Percentiles rank a stretch among this genome's conserved stretches.
Conservation (phyloP, 1,284 basidiomycete genomes). For the Ustilago bromivora region DNA sequence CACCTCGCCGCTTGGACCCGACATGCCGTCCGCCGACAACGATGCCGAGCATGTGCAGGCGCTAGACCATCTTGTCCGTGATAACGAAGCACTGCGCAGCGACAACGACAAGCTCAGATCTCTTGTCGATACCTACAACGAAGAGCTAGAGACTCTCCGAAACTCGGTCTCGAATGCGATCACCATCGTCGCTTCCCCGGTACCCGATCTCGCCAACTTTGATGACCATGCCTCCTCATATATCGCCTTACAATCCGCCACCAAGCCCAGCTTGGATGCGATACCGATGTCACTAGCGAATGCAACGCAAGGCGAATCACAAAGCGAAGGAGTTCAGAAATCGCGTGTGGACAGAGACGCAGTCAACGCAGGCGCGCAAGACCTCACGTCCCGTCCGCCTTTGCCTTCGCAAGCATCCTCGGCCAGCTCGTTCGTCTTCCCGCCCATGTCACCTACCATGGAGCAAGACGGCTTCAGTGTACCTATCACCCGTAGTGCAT, state of each 20-base stretch:
- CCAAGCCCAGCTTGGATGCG: neutral
- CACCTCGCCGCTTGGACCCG: slow-evolving; percentile 14
- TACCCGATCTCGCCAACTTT: slow-evolving; percentile 25
- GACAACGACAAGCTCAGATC: slow-evolving; percentile 47
- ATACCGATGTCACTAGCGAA: neutral
- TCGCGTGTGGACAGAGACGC: neutral
- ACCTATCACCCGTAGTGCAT: slow-evolving; percentile 21
- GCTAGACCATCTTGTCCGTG: slow-evolving; percentile 39
- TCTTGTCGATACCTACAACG: slow-evolving; percentile 56
- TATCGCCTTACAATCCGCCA: neutral
- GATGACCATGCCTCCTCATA: slow-evolving; percentile 8
- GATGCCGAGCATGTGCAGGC: slow-evolving; percentile 25
- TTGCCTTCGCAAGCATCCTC: slow-evolving; percentile 16
- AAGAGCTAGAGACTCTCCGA: slow-evolving; percentile 55
- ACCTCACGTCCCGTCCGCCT: neutral
- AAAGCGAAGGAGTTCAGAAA: neutral
- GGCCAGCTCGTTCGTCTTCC: slow-evolving; percentile 26
- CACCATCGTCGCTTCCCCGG: slow-evolving; percentile 29
- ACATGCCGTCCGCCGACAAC: slow-evolving; percentile 9
- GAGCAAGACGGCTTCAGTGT: neutral
- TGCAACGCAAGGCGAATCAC: neutral
- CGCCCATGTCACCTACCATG: slow-evolving; percentile 11
- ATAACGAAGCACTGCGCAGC: slow-evolving; percentile 52
- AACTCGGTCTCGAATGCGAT: slow-evolving; percentile 34
- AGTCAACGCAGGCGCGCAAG: neutral